phyloP scores from a whole-genome alignment of 2,329 filamentous ascomycete genomes.

The Purpureocillium lavendulum region DNA sequence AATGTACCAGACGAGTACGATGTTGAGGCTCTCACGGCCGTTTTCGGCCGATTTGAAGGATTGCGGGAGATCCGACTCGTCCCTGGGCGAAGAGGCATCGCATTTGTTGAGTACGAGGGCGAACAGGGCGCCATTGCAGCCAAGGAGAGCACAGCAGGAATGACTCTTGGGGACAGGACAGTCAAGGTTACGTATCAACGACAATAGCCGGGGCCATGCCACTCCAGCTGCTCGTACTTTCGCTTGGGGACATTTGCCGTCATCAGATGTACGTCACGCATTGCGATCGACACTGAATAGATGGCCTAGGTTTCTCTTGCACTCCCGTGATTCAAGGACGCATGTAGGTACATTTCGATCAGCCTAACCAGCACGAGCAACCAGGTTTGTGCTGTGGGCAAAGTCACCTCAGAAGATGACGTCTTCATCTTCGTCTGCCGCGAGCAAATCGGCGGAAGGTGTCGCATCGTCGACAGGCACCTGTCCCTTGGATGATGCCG shows the following conservation, averaged over 20 bases:
- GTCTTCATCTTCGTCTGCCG: constrained; percentile 70
- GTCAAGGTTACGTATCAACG: constrained; percentile 97
- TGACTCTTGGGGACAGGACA: constrained; percentile 65
- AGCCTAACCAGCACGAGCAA: too few relatives aligned
- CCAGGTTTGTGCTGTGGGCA: neutral
- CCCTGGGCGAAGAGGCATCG: constrained; percentile 78
- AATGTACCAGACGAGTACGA: constrained; percentile 84
- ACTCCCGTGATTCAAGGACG: too few relatives aligned
- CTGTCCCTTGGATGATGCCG: constrained; percentile 23
- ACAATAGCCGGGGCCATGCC: constrained; percentile 53
- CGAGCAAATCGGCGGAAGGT: constrained; percentile 55
- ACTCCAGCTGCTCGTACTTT: neutral
- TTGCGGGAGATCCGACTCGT: constrained; percentile 91
- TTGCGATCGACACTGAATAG: too few relatives aligned
- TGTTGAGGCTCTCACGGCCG: constrained; percentile 65
- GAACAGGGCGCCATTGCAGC: constrained; percentile 85
- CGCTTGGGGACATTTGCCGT: too few relatives aligned
- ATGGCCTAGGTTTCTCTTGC: too few relatives aligned
- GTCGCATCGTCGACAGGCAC: constrained; percentile 31
- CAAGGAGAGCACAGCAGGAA: constrained; percentile 86
- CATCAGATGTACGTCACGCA: too few relatives aligned
- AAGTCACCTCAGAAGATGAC: constrained; percentile 61
- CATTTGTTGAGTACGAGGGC: constrained; percentile 92
- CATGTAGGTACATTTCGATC: too few relatives aligned
- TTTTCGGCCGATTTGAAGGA: constrained; percentile 86